Evolutionary conservation across 768 basidiomycete species (phyloP), one percentile per base, ranked within the genome.

Genomic region (Cubamyces sp.): DNA sequence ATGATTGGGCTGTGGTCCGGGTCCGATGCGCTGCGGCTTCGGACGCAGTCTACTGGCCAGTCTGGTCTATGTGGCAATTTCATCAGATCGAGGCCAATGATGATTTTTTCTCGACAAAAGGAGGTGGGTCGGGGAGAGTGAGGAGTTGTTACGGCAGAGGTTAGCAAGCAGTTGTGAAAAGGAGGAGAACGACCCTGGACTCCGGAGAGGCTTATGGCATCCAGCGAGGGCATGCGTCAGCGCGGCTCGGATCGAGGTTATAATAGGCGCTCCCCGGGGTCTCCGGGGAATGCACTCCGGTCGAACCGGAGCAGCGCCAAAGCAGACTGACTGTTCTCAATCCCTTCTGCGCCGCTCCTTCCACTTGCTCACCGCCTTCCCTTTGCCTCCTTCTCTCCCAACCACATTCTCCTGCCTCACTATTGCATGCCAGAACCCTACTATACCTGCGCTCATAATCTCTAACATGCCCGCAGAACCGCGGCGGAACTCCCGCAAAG

Each of bases 391-490:
- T 49, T 28, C 48, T 49, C 48, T 23, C 21, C 9, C 48, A 15
- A 3, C 19, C 19, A 21, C 46, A n/a, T 14, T 15, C 23, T 26
- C n/a, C 48, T 11, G 6, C 23, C 26, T 30, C 5, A 3, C 25
- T 25, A 16, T 16, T 43, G 9, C 49, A 59, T 59, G 41, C 28
- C 37, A 11, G 3, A 15, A 21, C 28, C 51, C 14, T 45, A 21
- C 47, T 56, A 21, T 39, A 21, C 11, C 49, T 11, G 21, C 26
- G 14, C 21, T 9, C 54, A 43, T 50, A 19, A 21, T 11, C 5
- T 34, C 21, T 11, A 41, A 45, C 18, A 73, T 73, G 71, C 71
- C 71, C 19, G 66, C 69, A 45, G 71, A 70, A 54, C 61, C 68
- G 5, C 61, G 70, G n/a, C 57, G 67, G 18, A 59, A 57, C 34